Conservation (phyloP, 2,329 filamentous ascomycete species). For the Fusarium chuoi region DNA sequence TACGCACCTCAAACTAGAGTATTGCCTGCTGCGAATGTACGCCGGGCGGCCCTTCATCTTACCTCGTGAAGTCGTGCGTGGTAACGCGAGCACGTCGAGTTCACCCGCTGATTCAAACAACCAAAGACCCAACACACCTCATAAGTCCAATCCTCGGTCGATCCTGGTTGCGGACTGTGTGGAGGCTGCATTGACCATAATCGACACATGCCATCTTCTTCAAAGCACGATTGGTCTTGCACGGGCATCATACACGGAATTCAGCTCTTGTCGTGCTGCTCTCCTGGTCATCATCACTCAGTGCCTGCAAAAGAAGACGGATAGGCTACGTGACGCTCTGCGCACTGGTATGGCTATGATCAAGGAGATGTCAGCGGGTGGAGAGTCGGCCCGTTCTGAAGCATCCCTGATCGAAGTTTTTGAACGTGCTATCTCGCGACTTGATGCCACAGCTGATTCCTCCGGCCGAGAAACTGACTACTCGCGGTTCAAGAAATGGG, state of each 20-base stretch:
- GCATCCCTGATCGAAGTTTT: conserved; percentile 64
- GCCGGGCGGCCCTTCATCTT: conserved; percentile 65
- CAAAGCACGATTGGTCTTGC: conserved; percentile 63
- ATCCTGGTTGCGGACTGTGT: conserved; percentile 63
- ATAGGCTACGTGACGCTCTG: conserved; percentile 56
- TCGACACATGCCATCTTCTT: conserved; percentile 61
- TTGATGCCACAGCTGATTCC: conserved; percentile 55
- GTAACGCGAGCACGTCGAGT: conserved; percentile 45
- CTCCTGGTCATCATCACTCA: conserved; percentile 59
- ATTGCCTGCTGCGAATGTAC: conserved; percentile 64
- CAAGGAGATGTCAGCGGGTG: conserved; percentile 63
- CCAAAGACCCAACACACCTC: conserved; percentile 41
- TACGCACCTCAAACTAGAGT: conserved; percentile 63
- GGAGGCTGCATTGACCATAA: conserved; percentile 61
- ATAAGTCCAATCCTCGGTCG: conserved; percentile 47
- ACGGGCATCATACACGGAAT: conserved; percentile 65
- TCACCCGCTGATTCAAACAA: conserved; percentile 46
- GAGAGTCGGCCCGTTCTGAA: conserved; percentile 63
- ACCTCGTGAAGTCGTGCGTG: conserved; percentile 43
- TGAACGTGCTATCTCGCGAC: conserved; percentile 58
- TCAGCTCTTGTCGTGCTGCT: conserved; percentile 64
- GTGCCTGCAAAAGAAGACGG: conserved; percentile 51
- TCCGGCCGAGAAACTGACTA: conserved; percentile 59
- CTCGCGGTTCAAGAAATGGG: conserved; percentile 62
- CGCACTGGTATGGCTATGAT: conserved; percentile 62